Conservation (phyloP, 352 stramenopile genomes). For the Phytophthora sp. region DNA sequence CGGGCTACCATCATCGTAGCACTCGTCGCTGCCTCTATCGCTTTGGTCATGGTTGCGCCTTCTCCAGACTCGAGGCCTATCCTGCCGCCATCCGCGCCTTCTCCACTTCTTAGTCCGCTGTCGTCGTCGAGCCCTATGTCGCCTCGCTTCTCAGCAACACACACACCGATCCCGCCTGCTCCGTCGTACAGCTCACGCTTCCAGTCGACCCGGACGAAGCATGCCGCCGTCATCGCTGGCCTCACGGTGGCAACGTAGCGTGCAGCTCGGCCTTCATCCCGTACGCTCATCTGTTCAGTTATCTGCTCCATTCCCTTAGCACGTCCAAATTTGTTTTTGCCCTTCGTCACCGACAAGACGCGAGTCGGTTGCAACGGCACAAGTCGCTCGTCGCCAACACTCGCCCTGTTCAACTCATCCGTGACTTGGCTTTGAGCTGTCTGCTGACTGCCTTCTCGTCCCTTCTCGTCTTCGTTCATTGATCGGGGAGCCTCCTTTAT, state of each 20-base stretch:
- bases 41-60: too few relatives aligned
- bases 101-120: neutral
- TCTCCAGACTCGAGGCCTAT: too few relatives aligned
- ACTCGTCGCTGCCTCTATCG: too few relatives aligned
- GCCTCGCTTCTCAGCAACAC: neutral
- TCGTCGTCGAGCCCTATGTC: neutral
- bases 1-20: too few relatives aligned
- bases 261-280: neutral
- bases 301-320: neutral
- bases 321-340: too few relatives aligned
- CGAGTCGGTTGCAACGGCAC: too few relatives aligned
- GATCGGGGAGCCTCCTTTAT: neutral
- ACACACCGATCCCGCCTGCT: neutral
- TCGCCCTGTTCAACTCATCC: neutral
- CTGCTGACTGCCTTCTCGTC: neutral
- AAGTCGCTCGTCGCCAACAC: neutral
- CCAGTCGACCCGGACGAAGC: neutral
- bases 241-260: neutral
- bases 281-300: neutral
- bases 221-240: neutral
- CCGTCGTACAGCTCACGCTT: too few relatives aligned
- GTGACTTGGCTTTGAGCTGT: neutral
- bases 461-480: too few relatives aligned
- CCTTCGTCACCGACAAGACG: neutral
- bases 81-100: neutral